Conservation (phyloP, 495 filamentous ascomycete genomes). For the Hypoxylon trugodes region DNA sequence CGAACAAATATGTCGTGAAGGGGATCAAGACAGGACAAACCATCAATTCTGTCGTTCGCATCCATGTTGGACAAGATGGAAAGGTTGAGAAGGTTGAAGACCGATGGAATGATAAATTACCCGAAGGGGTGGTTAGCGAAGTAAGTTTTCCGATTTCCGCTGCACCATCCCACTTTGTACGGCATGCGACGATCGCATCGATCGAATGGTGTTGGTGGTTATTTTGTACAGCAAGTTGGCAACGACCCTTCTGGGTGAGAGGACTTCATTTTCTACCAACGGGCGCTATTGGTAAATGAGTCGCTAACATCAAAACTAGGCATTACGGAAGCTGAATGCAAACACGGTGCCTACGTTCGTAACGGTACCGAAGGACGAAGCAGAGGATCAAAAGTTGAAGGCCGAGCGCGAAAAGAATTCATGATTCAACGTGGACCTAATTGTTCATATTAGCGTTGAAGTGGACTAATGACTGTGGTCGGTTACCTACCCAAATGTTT, state of each 20-base stretch:
- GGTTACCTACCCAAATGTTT: no score
- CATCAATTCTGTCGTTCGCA: constrained; percentile 59
- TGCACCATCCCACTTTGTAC: background rate
- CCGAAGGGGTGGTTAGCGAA: constrained; percentile 56
- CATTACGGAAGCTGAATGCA: constrained; percentile 64
- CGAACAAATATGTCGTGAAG: constrained; percentile 62
- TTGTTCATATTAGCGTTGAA: background rate
- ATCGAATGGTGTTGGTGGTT: no score
- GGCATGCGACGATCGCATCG: background rate
- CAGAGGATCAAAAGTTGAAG: constrained; percentile 55
- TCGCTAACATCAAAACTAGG: constrained; percentile 49
- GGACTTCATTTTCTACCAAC: constrained; percentile 33
- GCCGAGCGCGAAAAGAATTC: constrained; percentile 26
- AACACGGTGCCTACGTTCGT: constrained; percentile 63
- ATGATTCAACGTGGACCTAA: no score
- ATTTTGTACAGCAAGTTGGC: no score
- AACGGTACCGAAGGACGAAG: constrained; percentile 64
- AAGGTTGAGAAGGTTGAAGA: constrained; percentile 65
- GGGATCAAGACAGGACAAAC: constrained; percentile 60
- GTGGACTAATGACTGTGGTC: background rate
- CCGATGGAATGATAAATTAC: constrained; percentile 63
- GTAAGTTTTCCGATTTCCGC: constrained; percentile 47
- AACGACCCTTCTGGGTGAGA: no score
- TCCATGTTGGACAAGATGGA: constrained; percentile 51
- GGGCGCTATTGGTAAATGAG: no score